A percentile compares a stretch with the other conserved stretches of the same genome.
Conservation (phyloP, 805 yeast genomes). For the Candida rishiriensis region DNA sequence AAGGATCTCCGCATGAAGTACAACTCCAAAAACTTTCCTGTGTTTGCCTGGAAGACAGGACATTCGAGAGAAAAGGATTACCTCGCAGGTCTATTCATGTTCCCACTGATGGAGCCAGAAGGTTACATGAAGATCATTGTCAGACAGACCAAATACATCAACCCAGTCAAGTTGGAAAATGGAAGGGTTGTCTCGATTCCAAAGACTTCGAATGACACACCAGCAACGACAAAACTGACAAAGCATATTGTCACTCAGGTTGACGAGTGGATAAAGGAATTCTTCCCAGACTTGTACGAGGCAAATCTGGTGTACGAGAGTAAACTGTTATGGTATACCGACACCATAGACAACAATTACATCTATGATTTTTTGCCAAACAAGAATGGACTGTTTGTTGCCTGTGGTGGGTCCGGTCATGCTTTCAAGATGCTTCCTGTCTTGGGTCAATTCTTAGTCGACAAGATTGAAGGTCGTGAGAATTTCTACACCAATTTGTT, state of each 20-base stretch:
- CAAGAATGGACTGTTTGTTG: conserved; percentile 27
- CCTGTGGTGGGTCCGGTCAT: conserved; percentile 34
- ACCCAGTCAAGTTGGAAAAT: conserved; percentile 22
- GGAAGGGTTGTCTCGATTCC: conserved; percentile 29
- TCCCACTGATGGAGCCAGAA: conserved; percentile 32
- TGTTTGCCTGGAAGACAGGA: conserved; percentile 31
- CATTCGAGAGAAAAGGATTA: conserved; percentile 28
- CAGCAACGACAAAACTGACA: conserved; percentile 22
- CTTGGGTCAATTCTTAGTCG: conserved; percentile 28
- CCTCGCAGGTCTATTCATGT: conserved; percentile 31
- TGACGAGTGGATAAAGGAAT: conserved; percentile 21
- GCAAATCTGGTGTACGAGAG: conserved; percentile 22
- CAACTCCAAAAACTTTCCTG: conserved; percentile 30
- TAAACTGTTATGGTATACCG: conserved; percentile 30
- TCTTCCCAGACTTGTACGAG: conserved; percentile 28
- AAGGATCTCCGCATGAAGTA: conserved; percentile 31
- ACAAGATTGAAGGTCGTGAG: conserved; percentile 29
- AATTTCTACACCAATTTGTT: conserved; percentile 28
- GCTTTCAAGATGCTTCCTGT: conserved; percentile 34
- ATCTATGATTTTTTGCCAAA: conserved; percentile 31
- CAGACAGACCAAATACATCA: conserved; percentile 33
- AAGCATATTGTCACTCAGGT: conserved; percentile 25
- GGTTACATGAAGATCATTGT: conserved; percentile 34
- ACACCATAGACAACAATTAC: conserved; percentile 30
- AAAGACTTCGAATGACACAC: conserved; percentile 20